These are phyloP conservation scores for Chytriomyces confervae DNA, from an alignment of 192 early-diverging fungal species.

Conservation along the genomic window DNA sequence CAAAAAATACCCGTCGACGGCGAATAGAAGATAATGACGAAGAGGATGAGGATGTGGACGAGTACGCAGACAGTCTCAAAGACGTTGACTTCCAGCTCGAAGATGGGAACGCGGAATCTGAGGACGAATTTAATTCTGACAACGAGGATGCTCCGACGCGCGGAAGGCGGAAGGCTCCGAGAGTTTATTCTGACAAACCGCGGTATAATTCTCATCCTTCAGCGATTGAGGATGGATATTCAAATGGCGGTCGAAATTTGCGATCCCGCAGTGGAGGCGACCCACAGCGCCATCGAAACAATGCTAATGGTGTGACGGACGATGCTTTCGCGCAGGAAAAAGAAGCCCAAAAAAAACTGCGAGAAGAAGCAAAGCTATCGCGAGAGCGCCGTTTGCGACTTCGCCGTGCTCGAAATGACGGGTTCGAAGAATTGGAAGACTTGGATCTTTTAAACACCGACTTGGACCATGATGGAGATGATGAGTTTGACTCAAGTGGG, in stretches of 20 bases:
- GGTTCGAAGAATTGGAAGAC: background rate
- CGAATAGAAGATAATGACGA: conserved; percentile 1
- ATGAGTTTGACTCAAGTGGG: conserved; percentile 2
- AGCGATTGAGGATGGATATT: background rate
- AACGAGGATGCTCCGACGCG: background rate
- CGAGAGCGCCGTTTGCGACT: background rate
- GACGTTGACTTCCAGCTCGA: conserved; percentile 1
- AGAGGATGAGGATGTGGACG: conserved; percentile 24
- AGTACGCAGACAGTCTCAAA: conserved; percentile 10
- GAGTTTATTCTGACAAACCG: background rate
- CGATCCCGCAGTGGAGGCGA: background rate
- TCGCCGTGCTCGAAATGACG: background rate
- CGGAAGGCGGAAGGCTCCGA: background rate
- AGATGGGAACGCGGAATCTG: conserved; percentile 15
- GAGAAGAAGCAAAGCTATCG: background rate
- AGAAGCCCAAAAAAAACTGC: background rate
- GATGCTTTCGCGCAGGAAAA: background rate
- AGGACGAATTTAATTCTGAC: background rate
- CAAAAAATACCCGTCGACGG: background rate
- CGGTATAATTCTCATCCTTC: background rate
- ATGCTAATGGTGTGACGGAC: background rate
- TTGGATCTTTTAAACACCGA: background rate
- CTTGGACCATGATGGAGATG: background rate
- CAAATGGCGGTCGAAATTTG: background rate
- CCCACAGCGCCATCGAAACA: too few species aligned